Evolutionary conservation across 495 filamentous ascomycete species (phyloP).

Genomic region (Penicillium riverlandense): DNA sequence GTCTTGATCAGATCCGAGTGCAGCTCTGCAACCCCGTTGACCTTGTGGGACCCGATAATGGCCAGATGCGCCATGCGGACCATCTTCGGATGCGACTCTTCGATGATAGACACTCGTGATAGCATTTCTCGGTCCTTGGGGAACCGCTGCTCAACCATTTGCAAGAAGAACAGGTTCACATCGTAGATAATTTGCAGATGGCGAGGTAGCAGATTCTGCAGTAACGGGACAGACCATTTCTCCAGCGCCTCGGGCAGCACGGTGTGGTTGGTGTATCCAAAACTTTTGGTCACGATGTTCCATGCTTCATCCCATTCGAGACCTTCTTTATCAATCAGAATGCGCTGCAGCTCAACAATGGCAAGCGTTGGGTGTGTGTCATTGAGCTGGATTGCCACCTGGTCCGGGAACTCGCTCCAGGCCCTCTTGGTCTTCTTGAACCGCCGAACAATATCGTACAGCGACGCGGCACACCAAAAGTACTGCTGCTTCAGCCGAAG

Average conservation of each 20-base stretch:
- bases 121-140: conserved; percentile 85
- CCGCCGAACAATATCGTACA: conserved; percentile 90
- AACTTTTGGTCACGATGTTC: conserved; percentile 68
- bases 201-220: conserved; percentile 88
- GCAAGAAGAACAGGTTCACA: conserved; percentile 91
- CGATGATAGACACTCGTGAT: conserved; percentile 83
- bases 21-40: conserved; percentile 95
- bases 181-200: conserved; percentile 98
- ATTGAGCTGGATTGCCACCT: conserved; percentile 95
- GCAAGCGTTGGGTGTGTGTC: conserved; percentile 96
- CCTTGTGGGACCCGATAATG: conserved; percentile 96
- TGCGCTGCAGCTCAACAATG: conserved; percentile 90
- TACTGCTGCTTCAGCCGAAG: conserved; percentile 98
- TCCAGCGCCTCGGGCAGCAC: conserved; percentile 94
- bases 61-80: conserved; percentile 94
- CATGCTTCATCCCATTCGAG: conserved; percentile 93
- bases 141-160: conserved; percentile 80
- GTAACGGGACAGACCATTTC: conserved; percentile 93
- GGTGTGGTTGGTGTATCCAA: conserved; percentile 97
- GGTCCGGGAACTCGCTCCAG: conserved; percentile 89
- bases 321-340: conserved; percentile 81
- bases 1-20: conserved; percentile 96
- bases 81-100: conserved; percentile 97
- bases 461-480: conserved; percentile 97
- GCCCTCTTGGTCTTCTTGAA: conserved; percentile 94